These are phyloP conservation scores for Camillea tinctor DNA, from an alignment of 2,329 filamentous ascomycete genomes.

Conservation along the genomic window DNA sequence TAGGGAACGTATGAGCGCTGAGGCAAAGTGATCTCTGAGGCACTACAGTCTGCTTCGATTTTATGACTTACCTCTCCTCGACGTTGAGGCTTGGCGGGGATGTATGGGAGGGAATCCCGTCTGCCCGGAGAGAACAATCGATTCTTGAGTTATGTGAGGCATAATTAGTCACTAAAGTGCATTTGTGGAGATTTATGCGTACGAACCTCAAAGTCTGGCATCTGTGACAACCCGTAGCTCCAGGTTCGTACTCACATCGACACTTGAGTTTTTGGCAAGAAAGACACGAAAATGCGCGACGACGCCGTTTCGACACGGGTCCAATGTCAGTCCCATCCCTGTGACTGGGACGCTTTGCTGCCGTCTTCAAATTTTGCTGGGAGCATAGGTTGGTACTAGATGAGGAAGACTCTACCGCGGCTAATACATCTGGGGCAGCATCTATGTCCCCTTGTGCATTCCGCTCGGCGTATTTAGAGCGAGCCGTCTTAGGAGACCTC, in stretches of 20 bases:
- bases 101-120: slow-evolving; percentile 7
- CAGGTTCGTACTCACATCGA: slow-evolving; percentile 30
- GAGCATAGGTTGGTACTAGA: not conserved
- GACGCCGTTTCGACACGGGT: slow-evolving; percentile 22
- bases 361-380: slow-evolving; percentile 8
- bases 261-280: slow-evolving; percentile 31
- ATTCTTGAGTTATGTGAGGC: slow-evolving; percentile 17
- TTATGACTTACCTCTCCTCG: slow-evolving; percentile 24
- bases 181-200: not conserved
- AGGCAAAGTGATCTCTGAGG: not conserved
- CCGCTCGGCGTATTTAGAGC: not conserved
- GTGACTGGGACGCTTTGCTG: slow-evolving; percentile 11
- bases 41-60: not conserved
- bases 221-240: slow-evolving; percentile 27
- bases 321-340: slow-evolving; percentile 11
- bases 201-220: slow-evolving; percentile 31
- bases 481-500: not conserved
- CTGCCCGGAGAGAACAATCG: slow-evolving; percentile 26
- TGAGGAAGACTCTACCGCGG: not conserved
- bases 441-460: not conserved
- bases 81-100: slow-evolving; percentile 3
- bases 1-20: slow-evolving; percentile 7
- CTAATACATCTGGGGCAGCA: not conserved
- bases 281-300: slow-evolving; percentile 30
- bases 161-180: slow-evolving; percentile 1